Evolutionary conservation across 805 yeast genomes (phyloP), one percentile per base, ranked within the genome.

Genomic region (Candida endomychidarum): DNA sequence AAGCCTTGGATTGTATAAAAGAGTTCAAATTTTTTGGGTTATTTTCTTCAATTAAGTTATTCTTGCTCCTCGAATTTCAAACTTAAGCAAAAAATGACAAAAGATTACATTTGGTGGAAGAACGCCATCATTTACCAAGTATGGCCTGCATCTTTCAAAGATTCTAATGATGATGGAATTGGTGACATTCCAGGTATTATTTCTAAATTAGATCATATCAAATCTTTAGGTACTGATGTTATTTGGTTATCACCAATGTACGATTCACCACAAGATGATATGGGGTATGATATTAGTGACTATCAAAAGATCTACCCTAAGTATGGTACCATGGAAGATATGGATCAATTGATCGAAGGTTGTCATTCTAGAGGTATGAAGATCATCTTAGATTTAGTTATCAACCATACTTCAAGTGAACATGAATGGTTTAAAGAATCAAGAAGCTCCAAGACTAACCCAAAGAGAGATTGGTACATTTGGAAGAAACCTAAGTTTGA

Each of bases 221-320:
- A 73, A 51, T 56, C 54, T 16, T 58, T 77, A 22, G 80, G 80
- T 2, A 64, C 65, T 11, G 80, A 75, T 42, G 70, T 73, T 11
- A 60, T 78, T 28, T 78, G 83, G 83, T 54, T 78, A 39, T 72
- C 76, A 18, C 83, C 83, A 16, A 73, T 74, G 63, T 77, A 67
- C 58, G 78, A 74, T 45, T 72, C 80, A 2, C 83, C 83, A 5
- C 78, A 74, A 53, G 75, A 70, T 37, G 83, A 78, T 53, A 77
- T 78, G 82, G 83, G 83, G 3, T 78, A 77, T 52, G 83, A 78
- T 49, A 75, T 78, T 50, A 58, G 75, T 14, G 71, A 78, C 57
- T 78, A 78, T 58, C 69, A 74, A 54, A 67, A 57, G 17, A 69
- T 78, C 27, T 70, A 77, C 55, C 71, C 74, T 11, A 61, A 63